Conservation (phyloP, 495 filamentous ascomycete genomes). For the Cladorrhinum samala region DNA sequence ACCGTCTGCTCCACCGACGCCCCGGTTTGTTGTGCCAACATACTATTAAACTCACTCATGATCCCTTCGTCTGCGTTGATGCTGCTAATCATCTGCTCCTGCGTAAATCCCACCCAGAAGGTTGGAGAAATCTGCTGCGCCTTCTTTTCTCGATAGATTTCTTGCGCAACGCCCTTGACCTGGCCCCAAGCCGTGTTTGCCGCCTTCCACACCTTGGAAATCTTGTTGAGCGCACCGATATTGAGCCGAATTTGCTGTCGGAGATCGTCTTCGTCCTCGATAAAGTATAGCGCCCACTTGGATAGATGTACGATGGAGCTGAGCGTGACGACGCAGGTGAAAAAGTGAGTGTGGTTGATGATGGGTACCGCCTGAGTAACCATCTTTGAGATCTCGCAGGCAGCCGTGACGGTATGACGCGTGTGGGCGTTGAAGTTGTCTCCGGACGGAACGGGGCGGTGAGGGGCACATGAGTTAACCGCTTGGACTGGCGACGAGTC, state of each 20-base stretch:
- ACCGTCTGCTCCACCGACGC: too few relatives aligned
- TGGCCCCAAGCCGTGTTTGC: slow-evolving; percentile 66
- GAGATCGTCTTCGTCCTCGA: slow-evolving; percentile 60
- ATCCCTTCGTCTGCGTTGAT: slow-evolving; percentile 49
- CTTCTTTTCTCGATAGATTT: slow-evolving; percentile 54
- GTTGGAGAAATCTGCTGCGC: slow-evolving; percentile 43
- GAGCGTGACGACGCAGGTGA: slow-evolving; percentile 77
- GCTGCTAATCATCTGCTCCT: slow-evolving; percentile 50
- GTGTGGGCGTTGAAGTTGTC: slow-evolving; percentile 65
- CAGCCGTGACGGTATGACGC: slow-evolving; percentile 70
- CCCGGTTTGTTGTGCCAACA: slow-evolving; percentile 14
- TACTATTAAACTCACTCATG: slow-evolving; percentile 44
- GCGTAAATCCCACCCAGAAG: slow-evolving; percentile 48
- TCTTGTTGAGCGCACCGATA: slow-evolving; percentile 71
- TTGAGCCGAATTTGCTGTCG: slow-evolving; percentile 75
- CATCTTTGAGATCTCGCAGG: slow-evolving; percentile 69
- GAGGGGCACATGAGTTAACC: slow-evolving; percentile 54
- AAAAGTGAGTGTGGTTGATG: slow-evolving; percentile 77
- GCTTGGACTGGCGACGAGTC: slow-evolving; percentile 48
- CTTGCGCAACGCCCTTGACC: slow-evolving; percentile 64
- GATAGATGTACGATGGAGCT: slow-evolving; percentile 56
- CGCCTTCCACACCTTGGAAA: slow-evolving; percentile 71
- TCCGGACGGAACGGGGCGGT: slow-evolving; percentile 46
- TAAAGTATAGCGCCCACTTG: slow-evolving; percentile 52
- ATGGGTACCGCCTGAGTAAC: slow-evolving; percentile 70